phyloP scores from a whole-genome alignment of 768 basidiomycete genomes.

The Leccinum ochraceum region DNA sequence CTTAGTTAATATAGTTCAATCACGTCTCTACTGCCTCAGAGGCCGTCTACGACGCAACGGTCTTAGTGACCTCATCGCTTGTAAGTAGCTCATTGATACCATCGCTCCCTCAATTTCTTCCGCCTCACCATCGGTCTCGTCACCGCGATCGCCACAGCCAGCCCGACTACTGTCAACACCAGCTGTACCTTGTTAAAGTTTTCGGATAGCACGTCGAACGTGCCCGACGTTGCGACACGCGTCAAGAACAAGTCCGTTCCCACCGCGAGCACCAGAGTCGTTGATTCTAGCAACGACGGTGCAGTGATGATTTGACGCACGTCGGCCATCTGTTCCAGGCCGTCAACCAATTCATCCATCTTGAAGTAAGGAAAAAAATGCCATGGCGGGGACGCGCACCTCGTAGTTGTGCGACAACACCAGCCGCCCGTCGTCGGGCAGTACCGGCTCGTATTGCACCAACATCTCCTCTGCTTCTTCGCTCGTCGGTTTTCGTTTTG shows the following conservation, averaged over 20 bases:
- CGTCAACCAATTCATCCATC: not conserved
- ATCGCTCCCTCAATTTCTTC: slow-evolving; percentile 66
- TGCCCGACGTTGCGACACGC: slow-evolving; percentile 80
- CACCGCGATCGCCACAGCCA: slow-evolving; percentile 75
- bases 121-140: slow-evolving; percentile 78
- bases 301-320: slow-evolving; percentile 71
- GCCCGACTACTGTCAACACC: slow-evolving; percentile 72
- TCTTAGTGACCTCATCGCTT: not conserved
- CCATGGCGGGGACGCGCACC: slow-evolving; percentile 37
- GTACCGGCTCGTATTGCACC: slow-evolving; percentile 77
- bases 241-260: slow-evolving; percentile 92
- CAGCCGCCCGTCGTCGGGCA: slow-evolving; percentile 66
- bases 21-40: not conserved
- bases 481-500: slow-evolving; percentile 69
- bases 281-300: slow-evolving; percentile 88
- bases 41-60: not conserved
- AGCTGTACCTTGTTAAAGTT: slow-evolving; percentile 93
- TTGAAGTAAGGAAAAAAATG: slow-evolving; percentile 9
- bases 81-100: slow-evolving; percentile 47
- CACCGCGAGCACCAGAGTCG: slow-evolving; percentile 81
- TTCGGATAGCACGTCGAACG: slow-evolving; percentile 91
- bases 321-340: slow-evolving; percentile 57
- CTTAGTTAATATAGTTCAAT: not conserved
- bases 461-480: slow-evolving; percentile 86
- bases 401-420: slow-evolving; percentile 58